Conservation (phyloP, 2,329 filamentous ascomycete genomes). For the Xylaria sp. region DNA sequence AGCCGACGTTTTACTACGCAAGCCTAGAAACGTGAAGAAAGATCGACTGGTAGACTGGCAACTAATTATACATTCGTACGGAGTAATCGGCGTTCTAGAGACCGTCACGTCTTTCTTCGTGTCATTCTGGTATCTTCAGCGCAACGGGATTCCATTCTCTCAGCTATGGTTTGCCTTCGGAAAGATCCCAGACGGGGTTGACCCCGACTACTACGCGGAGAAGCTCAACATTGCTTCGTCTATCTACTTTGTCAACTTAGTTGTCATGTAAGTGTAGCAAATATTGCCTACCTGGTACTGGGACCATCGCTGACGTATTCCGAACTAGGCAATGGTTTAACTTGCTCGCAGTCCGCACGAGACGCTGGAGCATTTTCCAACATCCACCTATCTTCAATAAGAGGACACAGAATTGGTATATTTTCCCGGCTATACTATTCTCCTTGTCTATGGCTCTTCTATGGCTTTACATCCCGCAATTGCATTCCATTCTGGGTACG, state of each 20-base stretch:
- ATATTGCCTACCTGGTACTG: not conserved
- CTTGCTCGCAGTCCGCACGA: constrained; percentile 74
- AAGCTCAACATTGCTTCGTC: constrained; percentile 73
- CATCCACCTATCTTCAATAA: constrained; percentile 75
- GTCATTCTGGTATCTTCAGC: constrained; percentile 73
- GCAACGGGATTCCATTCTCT: constrained; percentile 71
- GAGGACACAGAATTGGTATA: constrained; percentile 71
- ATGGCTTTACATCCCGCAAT: constrained; percentile 72
- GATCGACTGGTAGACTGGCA: constrained; percentile 79
- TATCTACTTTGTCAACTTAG: constrained; percentile 83
- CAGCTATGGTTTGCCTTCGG: constrained; percentile 76
- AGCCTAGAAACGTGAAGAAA: constrained; percentile 73
- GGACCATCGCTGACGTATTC: not conserved
- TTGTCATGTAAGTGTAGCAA: constrained; percentile 70
- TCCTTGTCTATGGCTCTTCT: constrained; percentile 75
- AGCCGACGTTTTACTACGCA: constrained; percentile 76
- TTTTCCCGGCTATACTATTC: constrained; percentile 77
- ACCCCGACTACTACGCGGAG: constrained; percentile 63
- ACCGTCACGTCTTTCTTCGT: constrained; percentile 70
- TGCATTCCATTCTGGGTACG: constrained; percentile 71
- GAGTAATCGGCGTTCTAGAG: constrained; percentile 73
- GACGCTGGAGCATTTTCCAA: constrained; percentile 74
- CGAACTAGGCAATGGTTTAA: constrained; percentile 74
- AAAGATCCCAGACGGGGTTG: constrained; percentile 58
- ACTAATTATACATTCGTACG: constrained; percentile 78